Percentiles rank a stretch among this genome's conserved stretches.
Evolutionary conservation across 1,284 basidiomycete genomes (phyloP).

Genomic region (Pisolithus thermaeus): DNA sequence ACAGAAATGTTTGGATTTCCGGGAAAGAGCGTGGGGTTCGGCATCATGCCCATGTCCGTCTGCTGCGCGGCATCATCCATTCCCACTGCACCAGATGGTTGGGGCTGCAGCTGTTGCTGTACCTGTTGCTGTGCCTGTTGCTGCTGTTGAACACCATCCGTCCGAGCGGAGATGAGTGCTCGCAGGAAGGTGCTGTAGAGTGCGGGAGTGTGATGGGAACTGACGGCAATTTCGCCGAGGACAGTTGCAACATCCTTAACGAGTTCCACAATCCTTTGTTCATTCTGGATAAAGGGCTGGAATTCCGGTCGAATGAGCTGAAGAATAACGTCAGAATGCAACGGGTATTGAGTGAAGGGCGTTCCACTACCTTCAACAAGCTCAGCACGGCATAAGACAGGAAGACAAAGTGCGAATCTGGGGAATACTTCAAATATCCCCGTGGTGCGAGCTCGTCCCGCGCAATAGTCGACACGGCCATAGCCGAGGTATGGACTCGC

Average conservation of each 20-base stretch:
- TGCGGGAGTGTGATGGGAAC: conserved; percentile 75
- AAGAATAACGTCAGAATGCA: neutral
- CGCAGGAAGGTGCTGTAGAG: conserved; percentile 84
- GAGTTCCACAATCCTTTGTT: conserved; percentile 63
- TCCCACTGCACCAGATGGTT: conserved; percentile 10
- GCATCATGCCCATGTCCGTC: conserved; percentile 16
- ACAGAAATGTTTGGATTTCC: conserved; percentile 12
- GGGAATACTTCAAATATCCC: conserved; percentile 78
- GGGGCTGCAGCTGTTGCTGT: conserved; percentile 6
- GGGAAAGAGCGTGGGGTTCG: conserved; percentile 16
- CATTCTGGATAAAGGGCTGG: conserved; percentile 68
- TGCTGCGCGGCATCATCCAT: conserved; percentile 21
- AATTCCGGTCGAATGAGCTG: conserved; percentile 82
- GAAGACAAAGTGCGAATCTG: conserved; percentile 91
- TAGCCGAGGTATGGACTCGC: conserved; percentile 75
- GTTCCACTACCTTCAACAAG: conserved; percentile 67
- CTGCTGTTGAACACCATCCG: conserved; percentile 33
- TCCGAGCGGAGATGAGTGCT: conserved; percentile 64
- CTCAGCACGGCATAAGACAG: conserved; percentile 85
- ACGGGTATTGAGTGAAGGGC: conserved; percentile 2
- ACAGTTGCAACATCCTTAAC: conserved; percentile 78
- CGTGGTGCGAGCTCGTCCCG: conserved; percentile 70
- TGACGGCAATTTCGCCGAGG: conserved; percentile 70
- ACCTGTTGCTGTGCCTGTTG: conserved; percentile 1
- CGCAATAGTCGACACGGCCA: conserved; percentile 61